Conservation (phyloP, 2,329 filamentous ascomycete genomes). For the Fusarium chuoi region DNA sequence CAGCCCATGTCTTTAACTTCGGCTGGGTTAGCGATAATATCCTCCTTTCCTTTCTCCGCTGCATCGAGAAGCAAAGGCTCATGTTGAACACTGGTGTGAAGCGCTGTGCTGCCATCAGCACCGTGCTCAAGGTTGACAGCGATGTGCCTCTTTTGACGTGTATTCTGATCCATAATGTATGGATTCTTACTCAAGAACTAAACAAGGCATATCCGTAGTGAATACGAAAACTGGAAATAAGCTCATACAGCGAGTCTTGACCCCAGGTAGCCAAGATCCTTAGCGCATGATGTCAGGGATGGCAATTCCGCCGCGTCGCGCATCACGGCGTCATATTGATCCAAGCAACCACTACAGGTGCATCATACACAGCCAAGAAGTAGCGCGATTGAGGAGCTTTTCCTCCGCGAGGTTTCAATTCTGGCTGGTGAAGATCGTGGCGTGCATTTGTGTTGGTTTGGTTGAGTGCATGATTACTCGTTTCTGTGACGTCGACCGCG, state of each 20-base stretch:
- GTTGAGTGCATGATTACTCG: not conserved
- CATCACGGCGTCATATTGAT: slow-evolving; percentile 8
- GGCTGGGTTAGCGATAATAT: rapidly evolving
- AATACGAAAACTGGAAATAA: not conserved
- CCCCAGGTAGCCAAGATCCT: not conserved
- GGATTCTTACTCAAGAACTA: rapidly evolving
- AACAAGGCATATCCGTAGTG: not conserved
- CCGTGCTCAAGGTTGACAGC: not conserved
- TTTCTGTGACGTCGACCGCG: no score
- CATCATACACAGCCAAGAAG: not conserved
- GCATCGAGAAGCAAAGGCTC: rapidly evolving
- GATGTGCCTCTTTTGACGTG: not conserved
- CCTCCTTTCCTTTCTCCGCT: rapidly evolving
- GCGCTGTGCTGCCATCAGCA: not conserved
- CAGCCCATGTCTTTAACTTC: slow-evolving; percentile 8
- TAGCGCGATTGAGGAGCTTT: not conserved
- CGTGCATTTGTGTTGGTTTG: not conserved
- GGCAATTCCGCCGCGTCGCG: not conserved
- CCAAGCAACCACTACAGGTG: not conserved
- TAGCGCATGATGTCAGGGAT: slow-evolving; percentile 14
- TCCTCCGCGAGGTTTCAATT: not conserved
- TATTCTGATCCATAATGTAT: not conserved
- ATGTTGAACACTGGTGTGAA: not conserved
- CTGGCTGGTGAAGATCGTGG: rapidly evolving
- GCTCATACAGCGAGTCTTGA: not conserved